Percentiles rank a stretch among this genome's conserved stretches.
Evolutionary conservation across 78 protist species (phyloP).

Genomic region (Diacronema lutheri): DNA sequence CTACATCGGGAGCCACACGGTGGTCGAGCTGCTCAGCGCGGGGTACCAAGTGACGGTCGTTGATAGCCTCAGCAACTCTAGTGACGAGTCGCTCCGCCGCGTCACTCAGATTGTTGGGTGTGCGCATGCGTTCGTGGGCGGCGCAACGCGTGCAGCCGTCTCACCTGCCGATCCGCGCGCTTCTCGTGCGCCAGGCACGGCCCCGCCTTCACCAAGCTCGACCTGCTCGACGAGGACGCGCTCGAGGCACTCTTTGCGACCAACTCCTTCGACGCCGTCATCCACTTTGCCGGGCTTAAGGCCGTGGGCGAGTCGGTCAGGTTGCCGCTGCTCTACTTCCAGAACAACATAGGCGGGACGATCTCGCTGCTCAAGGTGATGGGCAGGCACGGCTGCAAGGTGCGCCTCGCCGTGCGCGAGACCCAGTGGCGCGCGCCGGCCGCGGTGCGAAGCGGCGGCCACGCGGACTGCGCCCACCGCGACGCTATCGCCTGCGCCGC

Average conservation of each 20-base stretch:
- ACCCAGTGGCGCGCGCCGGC: too few species aligned
- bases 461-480: too few species aligned
- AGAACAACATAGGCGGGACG: conserved; percentile 39
- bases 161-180: too few species aligned
- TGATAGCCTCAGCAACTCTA: conserved; percentile 67
- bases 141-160: too few species aligned
- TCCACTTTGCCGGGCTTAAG: conserved; percentile 93
- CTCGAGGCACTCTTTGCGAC: conserved; percentile 48
- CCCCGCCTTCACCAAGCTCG: conserved; percentile 11
- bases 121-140: too few species aligned
- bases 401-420: too few species aligned
- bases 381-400: neutral
- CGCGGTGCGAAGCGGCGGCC: too few species aligned
- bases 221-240: conserved; percentile 55
- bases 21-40: conserved; percentile 59
- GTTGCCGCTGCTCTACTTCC: conserved; percentile 84
- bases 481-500: too few species aligned
- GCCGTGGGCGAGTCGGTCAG: conserved; percentile 90
- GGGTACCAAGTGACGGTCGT: conserved; percentile 82
- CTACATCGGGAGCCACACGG: conserved; percentile 93
- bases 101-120: neutral
- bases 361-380: conserved; percentile 28
- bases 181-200: neutral
- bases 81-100: neutral
- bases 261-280: conserved; percentile 47